Base-by-base conservation (phyloP, 768 basidiomycete genomes). In the Lentinula raphanica region DNA sequence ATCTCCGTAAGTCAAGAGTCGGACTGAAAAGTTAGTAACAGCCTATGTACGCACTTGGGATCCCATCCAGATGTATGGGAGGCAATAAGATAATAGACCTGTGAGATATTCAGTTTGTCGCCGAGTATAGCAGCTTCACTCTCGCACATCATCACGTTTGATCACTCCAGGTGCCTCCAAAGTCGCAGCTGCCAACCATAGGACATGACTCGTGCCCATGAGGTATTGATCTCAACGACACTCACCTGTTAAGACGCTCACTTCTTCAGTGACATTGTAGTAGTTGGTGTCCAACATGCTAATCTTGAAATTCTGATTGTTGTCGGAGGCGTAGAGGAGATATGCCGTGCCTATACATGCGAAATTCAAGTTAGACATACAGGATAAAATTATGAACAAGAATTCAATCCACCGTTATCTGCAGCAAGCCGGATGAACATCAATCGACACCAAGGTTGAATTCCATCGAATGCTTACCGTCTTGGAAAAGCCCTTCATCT, bases 241-340 rank as follows among this genome's bases (percentile, higher is more conserved):
- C 74, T 8, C 49, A 79, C 81, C 79, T 56, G 72, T 65, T 46
- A 84, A 65, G 5, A 75, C 74, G 55, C 76, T 76, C 3, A 75
- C 75, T 56, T 79, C 74, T 11, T 77, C 68, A 0, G 74, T 72
- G 17, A 86, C 80, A 58, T 79, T 81, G 63, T 84, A 81, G 60
- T 84, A 86, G 64, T 84, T 77, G n/a, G 76, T 60, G 60, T 84
- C 81, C 55, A 85, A 68, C 50, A 68, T 69, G 12, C 84, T 75
- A 23, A 86, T 84, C 74, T 86, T 86, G 76, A 85, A 85, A 65
- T 85, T 82, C 68, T 84, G 81, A 66, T 86, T 86, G 68, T 83
- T 83, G 68, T 86, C 84, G 5, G 83, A 84, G 17, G 84, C 84
- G 63, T 84, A 86, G 17, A 86, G 72, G 13, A 86, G 74, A 64